Base-by-base conservation (phyloP, 2,329 filamentous ascomycete genomes). In the Diplodia scrobiculata region DNA sequence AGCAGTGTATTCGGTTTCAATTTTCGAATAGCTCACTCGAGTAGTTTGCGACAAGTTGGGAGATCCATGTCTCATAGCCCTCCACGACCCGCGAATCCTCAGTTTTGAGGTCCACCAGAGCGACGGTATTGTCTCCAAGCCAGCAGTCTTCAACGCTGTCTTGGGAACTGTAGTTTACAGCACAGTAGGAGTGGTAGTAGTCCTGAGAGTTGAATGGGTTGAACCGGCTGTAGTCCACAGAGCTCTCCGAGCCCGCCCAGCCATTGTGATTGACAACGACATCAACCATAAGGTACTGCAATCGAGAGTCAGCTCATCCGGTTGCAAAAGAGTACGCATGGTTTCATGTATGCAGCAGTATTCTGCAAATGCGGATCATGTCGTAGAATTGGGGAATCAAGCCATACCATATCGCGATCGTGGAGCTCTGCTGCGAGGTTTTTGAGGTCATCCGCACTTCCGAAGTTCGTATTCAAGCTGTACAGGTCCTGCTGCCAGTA, bases 141-240 rank as follows among this genome's bases (percentile, higher is more conserved):
- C 84, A 85, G 73, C 84, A 84, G 60, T 75, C 65, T 67, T 81
- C 76, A 5, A 78, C 76, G 45, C 77, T 73, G 65, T 77, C 78
- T 68, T 85, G 79, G 72, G 87, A 76, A 45, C 74, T 72, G 75
- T 86, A 88, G 73, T 88, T 72, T 63, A 86, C 80, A 2, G 72
- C 71, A 75, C 88, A 90, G 71, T 82, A 84, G 1, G 81, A 52
- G 72, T 91, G 87, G 76, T 85, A 91, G 70, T 87, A 87, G 27
- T 80, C 81, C 19, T 80, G 67, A 32, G 83, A 76, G 73, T 88
- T 83, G 71, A 88, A 86, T 7, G 85, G 82, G 25, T 79, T 76
- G 52, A 84, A 82, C 17, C 76, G 71, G 67, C 77, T 79, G 71
- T 87, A 88, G 73, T 87, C 81, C 47, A 87, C 80, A 4, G 78